Conservation (phyloP, 2,329 filamentous ascomycete species). For the Sporothrix pallida region DNA sequence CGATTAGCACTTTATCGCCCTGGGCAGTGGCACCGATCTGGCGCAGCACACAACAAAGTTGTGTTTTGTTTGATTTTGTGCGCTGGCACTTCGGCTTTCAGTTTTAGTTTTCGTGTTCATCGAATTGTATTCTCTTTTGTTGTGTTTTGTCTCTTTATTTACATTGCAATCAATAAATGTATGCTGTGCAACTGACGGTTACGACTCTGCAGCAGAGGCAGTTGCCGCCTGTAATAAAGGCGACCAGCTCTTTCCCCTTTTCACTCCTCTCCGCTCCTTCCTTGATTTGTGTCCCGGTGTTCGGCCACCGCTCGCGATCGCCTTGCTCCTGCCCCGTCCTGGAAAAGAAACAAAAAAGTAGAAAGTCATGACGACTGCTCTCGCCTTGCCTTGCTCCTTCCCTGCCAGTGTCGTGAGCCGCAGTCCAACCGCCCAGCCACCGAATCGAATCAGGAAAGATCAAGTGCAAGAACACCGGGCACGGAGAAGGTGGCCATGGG, state of each 20-base stretch:
- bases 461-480: not conserved
- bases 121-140: not conserved
- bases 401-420: not conserved
- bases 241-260: not conserved
- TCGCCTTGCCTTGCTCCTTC: not conserved
- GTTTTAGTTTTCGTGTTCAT: not conserved
- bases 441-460: slow-evolving; percentile 1
- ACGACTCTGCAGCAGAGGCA: not conserved
- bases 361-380: slow-evolving; percentile 8
- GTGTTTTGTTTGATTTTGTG: not conserved
- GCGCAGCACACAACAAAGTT: not conserved
- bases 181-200: slow-evolving; percentile 8
- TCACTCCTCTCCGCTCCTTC: not conserved
- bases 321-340: slow-evolving; percentile 5
- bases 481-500: not conserved
- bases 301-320: not conserved
- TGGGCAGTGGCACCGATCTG: slow-evolving; percentile 12
- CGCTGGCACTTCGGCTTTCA: slow-evolving; percentile 2
- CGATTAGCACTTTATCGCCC: slow-evolving; percentile 1
- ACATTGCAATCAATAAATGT: slow-evolving; percentile 5
- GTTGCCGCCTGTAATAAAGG: too few relatives aligned
- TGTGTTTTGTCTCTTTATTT: not conserved
- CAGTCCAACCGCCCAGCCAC: slow-evolving; percentile 10
- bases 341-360: not conserved
- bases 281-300: slow-evolving; percentile 9